These are phyloP conservation scores for Malbranchea zuffiana DNA, from an alignment of 2,329 filamentous ascomycete species.

Conservation along the genomic window DNA sequence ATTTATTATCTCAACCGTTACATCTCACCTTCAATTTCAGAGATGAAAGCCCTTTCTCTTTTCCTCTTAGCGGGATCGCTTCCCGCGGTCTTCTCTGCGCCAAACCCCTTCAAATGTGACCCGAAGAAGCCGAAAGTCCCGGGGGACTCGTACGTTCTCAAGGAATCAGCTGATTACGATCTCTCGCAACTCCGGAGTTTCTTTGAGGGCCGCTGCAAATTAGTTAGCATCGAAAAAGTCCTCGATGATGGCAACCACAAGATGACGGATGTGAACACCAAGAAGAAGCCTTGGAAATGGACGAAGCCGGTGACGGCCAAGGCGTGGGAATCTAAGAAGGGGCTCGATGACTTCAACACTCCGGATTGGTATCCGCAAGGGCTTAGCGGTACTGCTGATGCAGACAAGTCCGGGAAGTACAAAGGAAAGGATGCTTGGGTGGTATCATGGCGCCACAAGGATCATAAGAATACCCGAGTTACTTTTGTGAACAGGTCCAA, in stretches of 20 bases:
- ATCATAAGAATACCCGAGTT: slow-evolving; percentile 22
- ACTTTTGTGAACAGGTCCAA: slow-evolving; percentile 25
- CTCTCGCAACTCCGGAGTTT: neutral
- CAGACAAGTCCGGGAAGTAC: slow-evolving; percentile 22
- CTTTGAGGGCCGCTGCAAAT: neutral
- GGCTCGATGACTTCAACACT: slow-evolving; percentile 24
- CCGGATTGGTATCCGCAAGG: slow-evolving; percentile 29
- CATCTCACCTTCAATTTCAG: too few relatives aligned
- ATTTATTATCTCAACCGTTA: too few relatives aligned
- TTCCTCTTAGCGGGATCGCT: too few relatives aligned
- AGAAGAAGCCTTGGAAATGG: slow-evolving; percentile 1
- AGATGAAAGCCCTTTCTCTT: too few relatives aligned
- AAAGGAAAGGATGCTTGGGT: slow-evolving; percentile 27
- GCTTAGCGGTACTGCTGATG: slow-evolving; percentile 27
- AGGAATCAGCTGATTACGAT: neutral
- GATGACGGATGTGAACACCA: slow-evolving; percentile 7
- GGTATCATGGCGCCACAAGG: slow-evolving; percentile 27
- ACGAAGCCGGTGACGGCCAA: slow-evolving; percentile 10
- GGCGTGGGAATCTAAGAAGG: slow-evolving; percentile 13
- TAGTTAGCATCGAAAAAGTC: neutral
- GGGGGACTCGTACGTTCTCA: neutral
- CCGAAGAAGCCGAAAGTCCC: too few relatives aligned
- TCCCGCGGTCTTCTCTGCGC: too few relatives aligned
- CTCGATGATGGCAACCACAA: slow-evolving; percentile 15
- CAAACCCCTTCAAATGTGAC: too few relatives aligned